Conservation (phyloP, 2,329 filamentous ascomycete genomes). For the Fusarium illudens region DNA sequence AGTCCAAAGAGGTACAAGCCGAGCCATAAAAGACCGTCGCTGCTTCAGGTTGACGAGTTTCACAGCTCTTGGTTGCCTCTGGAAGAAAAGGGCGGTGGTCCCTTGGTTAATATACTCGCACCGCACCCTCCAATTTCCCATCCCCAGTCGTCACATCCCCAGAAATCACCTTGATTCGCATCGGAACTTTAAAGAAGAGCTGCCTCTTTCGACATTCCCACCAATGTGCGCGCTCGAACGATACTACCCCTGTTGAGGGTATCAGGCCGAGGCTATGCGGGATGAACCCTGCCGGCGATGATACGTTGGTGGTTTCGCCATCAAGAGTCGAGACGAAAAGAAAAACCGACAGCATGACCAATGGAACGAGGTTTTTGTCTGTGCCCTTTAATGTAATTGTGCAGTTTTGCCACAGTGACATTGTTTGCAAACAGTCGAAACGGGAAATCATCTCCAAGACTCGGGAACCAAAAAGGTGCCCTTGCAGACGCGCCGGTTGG, state of each 20-base stretch:
- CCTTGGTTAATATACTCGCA: conserved; percentile 11
- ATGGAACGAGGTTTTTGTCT: too few relatives aligned
- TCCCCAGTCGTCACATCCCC: neutral
- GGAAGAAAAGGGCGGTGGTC: neutral
- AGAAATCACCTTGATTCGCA: conserved; percentile 4
- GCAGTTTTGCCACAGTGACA: neutral
- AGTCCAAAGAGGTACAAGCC: neutral
- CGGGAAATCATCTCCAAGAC: too few relatives aligned
- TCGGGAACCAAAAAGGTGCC: neutral
- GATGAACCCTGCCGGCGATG: conserved; percentile 24
- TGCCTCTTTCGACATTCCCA: neutral
- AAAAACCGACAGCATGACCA: conserved; percentile 9
- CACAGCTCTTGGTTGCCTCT: neutral
- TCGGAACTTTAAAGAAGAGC: neutral
- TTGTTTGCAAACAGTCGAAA: neutral
- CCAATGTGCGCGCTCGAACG: neutral
- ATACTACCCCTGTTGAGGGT: neutral
- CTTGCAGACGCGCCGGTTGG: neutral
- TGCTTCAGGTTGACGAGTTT: conserved; percentile 1
- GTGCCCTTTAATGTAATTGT: neutral
- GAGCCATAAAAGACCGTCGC: neutral
- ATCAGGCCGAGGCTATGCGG: conserved; percentile 3
- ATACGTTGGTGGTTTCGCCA: conserved; percentile 28
- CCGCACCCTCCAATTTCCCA: conserved; percentile 12
- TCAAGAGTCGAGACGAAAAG: conserved; percentile 13